Evolutionary conservation across 2,329 filamentous ascomycete genomes (phyloP), one percentile per base, ranked within the genome.

Genomic region (Monosporascus sp.): DNA sequence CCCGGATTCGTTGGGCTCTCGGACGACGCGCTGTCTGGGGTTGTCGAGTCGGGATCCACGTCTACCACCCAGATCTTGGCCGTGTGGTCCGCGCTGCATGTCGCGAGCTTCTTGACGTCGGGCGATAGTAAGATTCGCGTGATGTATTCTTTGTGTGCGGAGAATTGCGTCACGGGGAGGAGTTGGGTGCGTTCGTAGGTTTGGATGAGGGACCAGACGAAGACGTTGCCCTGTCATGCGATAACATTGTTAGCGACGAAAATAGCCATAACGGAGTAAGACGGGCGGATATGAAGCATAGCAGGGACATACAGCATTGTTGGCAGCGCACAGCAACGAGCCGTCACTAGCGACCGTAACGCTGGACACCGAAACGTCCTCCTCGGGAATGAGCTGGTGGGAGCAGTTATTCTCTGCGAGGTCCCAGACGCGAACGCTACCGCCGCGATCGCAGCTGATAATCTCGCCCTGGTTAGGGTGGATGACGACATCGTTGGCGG

Each of bases 391-490:
- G 58, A 99, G 80, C 72, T 97, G 90, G 70, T 97, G 93, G 0
- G 89, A 92, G 76, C 94, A 99, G 65, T 91, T 95, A 68, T 97
- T 97, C 79, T 97, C 92, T 8, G 91, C 91, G 52, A 99, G 73
- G 66, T 99, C 94, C 94, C 94, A 99, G 57, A 99, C 89, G 41
- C 93, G 81, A 55, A 99, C 90, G 69, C 91, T 96, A 47, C 94
- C 94, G 47, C 88, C 86, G 36, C 93, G 85, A 69, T 99, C 94
- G 69, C 93, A 97, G 69, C 90, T 96, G 66, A 99, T 96, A 56
- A 99, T 87, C 75, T 99, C 94, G 55, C 93, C 94, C 74, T 99
- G 94, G 68, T 99, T 99, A 0, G 94, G 94, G 70, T 99, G 94
- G 52, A 99, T 99, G n/a, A 97, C 94, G 8, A 99, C 94, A 70